These are phyloP conservation scores for Pseudotulostoma volvatum DNA, from an alignment of 495 filamentous ascomycete species.

Conservation along the genomic window DNA sequence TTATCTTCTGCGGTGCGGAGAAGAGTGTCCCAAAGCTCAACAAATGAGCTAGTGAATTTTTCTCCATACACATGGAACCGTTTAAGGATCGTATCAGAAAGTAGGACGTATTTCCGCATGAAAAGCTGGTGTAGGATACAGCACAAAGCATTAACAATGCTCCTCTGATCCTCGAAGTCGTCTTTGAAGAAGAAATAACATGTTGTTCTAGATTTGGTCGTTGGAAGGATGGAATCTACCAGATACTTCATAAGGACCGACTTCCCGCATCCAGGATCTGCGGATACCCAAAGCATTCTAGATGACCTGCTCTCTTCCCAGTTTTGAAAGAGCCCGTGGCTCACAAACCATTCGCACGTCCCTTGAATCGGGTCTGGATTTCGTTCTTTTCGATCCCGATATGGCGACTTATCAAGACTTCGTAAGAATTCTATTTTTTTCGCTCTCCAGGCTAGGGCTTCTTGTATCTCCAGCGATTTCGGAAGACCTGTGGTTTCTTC, in stretches of 20 bases:
- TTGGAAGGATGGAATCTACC: constrained; percentile 10
- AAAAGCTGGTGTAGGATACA: constrained; percentile 24
- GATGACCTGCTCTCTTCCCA: constrained; percentile 14
- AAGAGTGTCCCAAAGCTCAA: too few relatives aligned
- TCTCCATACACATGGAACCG: neutral
- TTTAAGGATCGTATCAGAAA: neutral
- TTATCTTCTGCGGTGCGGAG: too few relatives aligned
- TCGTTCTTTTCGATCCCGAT: constrained; percentile 24
- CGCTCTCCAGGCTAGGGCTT: constrained; percentile 17
- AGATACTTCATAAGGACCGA: constrained; percentile 21
- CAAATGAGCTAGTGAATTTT: neutral
- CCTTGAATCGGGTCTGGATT: constrained; percentile 11
- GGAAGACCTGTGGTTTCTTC: neutral
- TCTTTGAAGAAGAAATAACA: constrained; percentile 31
- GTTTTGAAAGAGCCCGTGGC: constrained; percentile 11
- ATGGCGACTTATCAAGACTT: constrained; percentile 9
- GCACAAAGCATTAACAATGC: constrained; percentile 13
- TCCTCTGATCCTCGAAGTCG: constrained; percentile 12
- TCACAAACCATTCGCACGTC: constrained; percentile 26
- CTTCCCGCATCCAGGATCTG: constrained; percentile 26
- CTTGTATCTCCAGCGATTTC: neutral
- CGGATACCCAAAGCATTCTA: constrained; percentile 24
- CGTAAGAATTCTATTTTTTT: neutral
- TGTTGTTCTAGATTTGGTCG: constrained; percentile 8
- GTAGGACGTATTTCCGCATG: neutral